A percentile compares a stretch with the other conserved stretches of the same genome.
These are phyloP conservation scores for Thielaviopsis ethacetica DNA, from an alignment of 2,329 filamentous ascomycete genomes.

Conservation along the genomic window DNA sequence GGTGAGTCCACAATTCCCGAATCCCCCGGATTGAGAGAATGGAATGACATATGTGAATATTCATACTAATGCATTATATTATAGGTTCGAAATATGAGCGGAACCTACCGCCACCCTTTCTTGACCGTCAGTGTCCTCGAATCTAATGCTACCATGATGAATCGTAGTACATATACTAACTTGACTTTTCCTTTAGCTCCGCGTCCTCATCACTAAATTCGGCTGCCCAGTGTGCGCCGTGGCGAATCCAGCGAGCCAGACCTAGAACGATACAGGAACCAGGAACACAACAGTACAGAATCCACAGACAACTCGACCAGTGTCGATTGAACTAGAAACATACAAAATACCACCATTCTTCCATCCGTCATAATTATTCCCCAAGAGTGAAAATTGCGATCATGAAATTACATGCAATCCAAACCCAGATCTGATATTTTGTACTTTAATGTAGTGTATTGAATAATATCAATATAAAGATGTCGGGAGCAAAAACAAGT, in stretches of 20 bases:
- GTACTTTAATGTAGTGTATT: not conserved
- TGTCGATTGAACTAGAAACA: not conserved
- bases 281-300: not conserved
- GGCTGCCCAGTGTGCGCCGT: not conserved
- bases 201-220: not conserved
- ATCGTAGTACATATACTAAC: not conserved
- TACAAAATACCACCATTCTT: not conserved
- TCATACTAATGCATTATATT: not conserved
- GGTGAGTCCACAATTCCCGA: conserved; percentile 35
- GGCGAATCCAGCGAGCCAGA: not conserved
- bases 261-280: not conserved
- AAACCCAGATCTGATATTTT: too few species aligned
- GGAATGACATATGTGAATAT: not conserved
- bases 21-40: not conserved
- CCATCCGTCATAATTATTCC: not conserved
- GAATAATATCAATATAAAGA: not conserved
- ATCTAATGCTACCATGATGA: too few species aligned
- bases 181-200: not conserved
- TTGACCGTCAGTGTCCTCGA: conserved; percentile 52
- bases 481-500: conserved; percentile 18
- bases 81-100: conserved; percentile 89
- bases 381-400: too few species aligned
- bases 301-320: not conserved
- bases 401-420: too few species aligned
- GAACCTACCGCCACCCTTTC: conserved; percentile 65